Percentiles rank a stretch among this genome's conserved stretches.
Conservation (phyloP, 805 yeast species). For the Wickerhamiella alocasiicola region DNA sequence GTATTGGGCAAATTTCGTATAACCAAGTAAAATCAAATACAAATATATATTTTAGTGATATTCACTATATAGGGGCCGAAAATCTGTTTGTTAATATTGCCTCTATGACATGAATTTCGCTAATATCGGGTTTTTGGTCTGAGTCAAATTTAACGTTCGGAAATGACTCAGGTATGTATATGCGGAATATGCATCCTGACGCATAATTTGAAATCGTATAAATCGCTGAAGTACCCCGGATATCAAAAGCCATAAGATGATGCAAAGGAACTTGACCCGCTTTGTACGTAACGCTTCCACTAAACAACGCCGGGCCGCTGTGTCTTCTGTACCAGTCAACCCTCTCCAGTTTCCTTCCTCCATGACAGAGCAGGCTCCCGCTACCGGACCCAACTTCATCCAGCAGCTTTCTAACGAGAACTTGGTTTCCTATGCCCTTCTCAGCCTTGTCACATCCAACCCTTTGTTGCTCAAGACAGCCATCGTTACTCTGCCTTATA, state of each 20-base stretch:
- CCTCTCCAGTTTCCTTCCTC: background rate
- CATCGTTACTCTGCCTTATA: slow-evolving; percentile 26
- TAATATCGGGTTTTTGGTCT: slow-evolving; percentile 3
- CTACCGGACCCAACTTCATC: slow-evolving; percentile 19
- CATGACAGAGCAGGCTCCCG: slow-evolving; percentile 2
- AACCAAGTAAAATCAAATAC: too few relatives aligned
- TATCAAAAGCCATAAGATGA: background rate
- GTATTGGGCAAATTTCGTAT: too few relatives aligned
- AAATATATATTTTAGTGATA: too few relatives aligned
- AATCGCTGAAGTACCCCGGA: background rate
- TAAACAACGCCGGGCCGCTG: slow-evolving; percentile 19
- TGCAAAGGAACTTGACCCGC: slow-evolving; percentile 6
- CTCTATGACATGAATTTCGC: too few relatives aligned
- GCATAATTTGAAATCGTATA: background rate
- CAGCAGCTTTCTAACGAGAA: slow-evolving; percentile 21
- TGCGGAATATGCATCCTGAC: background rate
- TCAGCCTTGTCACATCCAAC: slow-evolving; percentile 27
- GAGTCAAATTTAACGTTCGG: slow-evolving; percentile 9
- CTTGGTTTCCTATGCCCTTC: slow-evolving; percentile 23
- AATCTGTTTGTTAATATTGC: too few relatives aligned
- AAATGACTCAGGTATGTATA: slow-evolving; percentile 7
- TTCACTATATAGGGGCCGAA: too few relatives aligned
- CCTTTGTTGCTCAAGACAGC: slow-evolving; percentile 25
- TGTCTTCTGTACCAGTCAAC: slow-evolving; percentile 12
- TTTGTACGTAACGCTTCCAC: slow-evolving; percentile 17